Conservation (phyloP, 306 rosid species). For the Begonia peltatifolia region DNA sequence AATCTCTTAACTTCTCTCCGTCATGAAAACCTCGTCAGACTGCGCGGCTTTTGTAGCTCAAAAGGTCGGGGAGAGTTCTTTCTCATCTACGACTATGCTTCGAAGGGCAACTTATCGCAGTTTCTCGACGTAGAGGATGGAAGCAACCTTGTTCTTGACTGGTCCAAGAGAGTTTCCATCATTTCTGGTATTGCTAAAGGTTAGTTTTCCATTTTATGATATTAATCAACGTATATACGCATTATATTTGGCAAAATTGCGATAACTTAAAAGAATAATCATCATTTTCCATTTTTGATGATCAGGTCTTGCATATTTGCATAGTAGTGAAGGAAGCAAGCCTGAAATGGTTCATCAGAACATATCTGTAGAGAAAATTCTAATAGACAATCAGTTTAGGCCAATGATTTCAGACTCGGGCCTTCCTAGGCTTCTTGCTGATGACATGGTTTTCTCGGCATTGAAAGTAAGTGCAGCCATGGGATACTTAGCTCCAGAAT, state of each 20-base stretch:
- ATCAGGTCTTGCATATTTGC: conserved; percentile 75
- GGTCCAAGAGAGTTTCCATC: conserved; percentile 71
- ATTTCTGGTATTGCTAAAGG: conserved; percentile 82
- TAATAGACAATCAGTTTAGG: conserved; percentile 50
- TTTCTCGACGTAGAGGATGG: conserved; percentile 59
- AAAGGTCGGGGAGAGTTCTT: conserved; percentile 80
- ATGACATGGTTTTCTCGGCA: conserved; percentile 76
- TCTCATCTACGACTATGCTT: conserved; percentile 68
- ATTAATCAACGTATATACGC: no score
- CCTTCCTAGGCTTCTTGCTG: conserved; percentile 83
- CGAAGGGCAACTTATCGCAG: conserved; percentile 51
- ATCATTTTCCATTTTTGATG: conserved; percentile 9
- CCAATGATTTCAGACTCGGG: conserved; percentile 73
- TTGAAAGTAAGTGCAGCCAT: conserved; percentile 94
- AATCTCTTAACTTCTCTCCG: conserved; percentile 45
- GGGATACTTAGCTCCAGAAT: conserved; percentile 97
- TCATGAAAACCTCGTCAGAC: conserved; percentile 59
- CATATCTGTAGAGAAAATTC: conserved; percentile 71
- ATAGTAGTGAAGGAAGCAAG: conserved; percentile 41
- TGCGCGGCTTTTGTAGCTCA: conserved; percentile 95
- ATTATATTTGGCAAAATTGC: not conserved
- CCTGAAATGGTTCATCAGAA: conserved; percentile 77
- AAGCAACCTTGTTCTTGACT: conserved; percentile 46
- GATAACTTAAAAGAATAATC: no score
- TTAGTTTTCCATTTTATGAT: conserved; percentile 8